Base-by-base conservation (phyloP, 2,329 filamentous ascomycete genomes). In the Chrysosporium queenslandicum region DNA sequence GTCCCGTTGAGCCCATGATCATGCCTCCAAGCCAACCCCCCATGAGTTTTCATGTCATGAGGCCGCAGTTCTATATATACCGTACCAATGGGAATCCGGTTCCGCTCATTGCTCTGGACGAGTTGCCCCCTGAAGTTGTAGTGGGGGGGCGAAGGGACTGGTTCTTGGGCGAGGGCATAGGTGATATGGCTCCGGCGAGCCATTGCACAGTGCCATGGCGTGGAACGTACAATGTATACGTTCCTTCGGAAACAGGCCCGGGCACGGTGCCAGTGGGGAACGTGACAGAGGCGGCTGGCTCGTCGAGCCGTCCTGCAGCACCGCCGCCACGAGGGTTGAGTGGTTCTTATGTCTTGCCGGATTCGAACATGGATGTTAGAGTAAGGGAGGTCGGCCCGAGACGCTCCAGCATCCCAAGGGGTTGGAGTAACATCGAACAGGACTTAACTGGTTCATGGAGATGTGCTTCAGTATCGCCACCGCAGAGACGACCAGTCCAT, bases 61-160 rank as follows among this genome's bases (percentile, higher is more conserved):
- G 58, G 18, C 70, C 71, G 2, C 57, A 61, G 12, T 73, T 68
- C 58, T 74, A 67, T 53, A 57, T 74, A 39, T 58, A 65, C 32
- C 66, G 72, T 2, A 62, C 64, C 1, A 66, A 67, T 34, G 62
- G 65, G 5, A 53, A 56, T 5, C 53, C 65, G 12, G 63, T 68
- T 9, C 71, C 72, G 6, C 59, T 74, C 23, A 65, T 74, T 20
- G 63, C 72, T 0, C 49, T 71, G 6, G 72, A 74, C 50, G 71
- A 74, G 59, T 58, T 74, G 2, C 71, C 71, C 2, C 41, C 55
- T 1, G 68, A 66, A 63, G 43, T 69, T 7, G 58, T 63, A 14
- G 27, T 70, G n/a, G 60, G 61, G 53, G 59, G 43, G 56, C 57
- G n/a, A 55, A 59, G 25, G 30, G 45, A 1, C 41, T 51, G 27